These are phyloP conservation scores for Funneliformis caledonium DNA, from an alignment of 371 early-diverging fungal genomes.

Conservation along the genomic window DNA sequence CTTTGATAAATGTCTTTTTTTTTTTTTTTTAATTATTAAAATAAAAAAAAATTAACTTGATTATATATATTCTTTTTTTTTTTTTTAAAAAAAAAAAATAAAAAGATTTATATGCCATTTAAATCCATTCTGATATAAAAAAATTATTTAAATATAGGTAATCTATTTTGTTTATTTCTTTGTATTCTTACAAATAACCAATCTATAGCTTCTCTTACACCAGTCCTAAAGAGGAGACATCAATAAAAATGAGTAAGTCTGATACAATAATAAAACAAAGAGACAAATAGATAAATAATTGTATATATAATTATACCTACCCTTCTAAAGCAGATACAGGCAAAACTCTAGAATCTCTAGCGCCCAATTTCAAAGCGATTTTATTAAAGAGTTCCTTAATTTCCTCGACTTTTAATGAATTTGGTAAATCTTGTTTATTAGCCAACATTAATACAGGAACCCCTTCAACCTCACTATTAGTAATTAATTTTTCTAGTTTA, in stretches of 20 bases:
- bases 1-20: too few species aligned
- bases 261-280: neutral
- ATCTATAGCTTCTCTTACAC: conserved; percentile 84
- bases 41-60: too few species aligned
- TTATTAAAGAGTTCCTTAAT: conserved; percentile 92
- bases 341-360: conserved; percentile 71
- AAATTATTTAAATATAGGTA: conserved; percentile 68
- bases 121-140: neutral
- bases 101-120: too few species aligned
- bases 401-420: conserved; percentile 77
- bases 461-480: conserved; percentile 77
- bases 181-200: conserved; percentile 83
- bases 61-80: too few species aligned
- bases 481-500: conserved; percentile 66
- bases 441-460: conserved; percentile 93
- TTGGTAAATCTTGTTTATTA: conserved; percentile 89
- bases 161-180: conserved; percentile 77
- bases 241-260: neutral
- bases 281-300: neutral
- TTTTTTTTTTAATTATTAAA: too few species aligned
- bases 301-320: conserved; percentile 51
- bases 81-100: too few species aligned
- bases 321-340: conserved; percentile 84
- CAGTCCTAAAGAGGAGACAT: conserved; percentile 57
- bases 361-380: conserved; percentile 81